phyloP scores from a whole-genome alignment of 179 eudicot genomes.

The Silene coronaria region DNA sequence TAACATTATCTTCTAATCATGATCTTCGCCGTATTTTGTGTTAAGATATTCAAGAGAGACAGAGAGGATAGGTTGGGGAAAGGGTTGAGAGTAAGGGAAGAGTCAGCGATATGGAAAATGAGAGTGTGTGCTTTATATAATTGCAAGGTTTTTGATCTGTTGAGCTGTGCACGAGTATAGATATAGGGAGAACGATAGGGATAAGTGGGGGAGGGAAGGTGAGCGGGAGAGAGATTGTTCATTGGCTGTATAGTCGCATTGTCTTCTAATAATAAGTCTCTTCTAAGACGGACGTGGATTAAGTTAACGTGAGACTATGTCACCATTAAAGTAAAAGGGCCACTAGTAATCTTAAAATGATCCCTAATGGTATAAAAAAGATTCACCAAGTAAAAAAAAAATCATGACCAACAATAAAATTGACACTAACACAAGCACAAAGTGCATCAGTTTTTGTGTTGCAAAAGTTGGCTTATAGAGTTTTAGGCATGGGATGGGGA shows the following conservation, averaged over 20 bases:
- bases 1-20: too few species aligned
- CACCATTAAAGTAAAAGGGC: neutral
- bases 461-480: constrained; percentile 9
- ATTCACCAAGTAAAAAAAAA: neutral
- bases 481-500: neutral
- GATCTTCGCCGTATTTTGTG: neutral
- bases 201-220: neutral
- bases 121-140: too few species aligned
- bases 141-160: neutral
- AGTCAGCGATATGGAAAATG: too few species aligned
- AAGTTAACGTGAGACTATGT: neutral
- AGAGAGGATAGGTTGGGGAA: neutral
- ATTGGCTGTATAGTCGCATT: neutral
- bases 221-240: neutral
- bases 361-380: neutral
- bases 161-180: neutral
- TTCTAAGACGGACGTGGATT: neutral
- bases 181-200: neutral
- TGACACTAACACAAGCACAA: too few species aligned
- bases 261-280: neutral
- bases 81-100: neutral
- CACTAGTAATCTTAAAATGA: neutral
- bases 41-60: neutral
- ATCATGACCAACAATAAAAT: too few species aligned
- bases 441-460: neutral